phyloP scores from a whole-genome alignment of 257 asterid species.

The Orobanche coerulescens region DNA sequence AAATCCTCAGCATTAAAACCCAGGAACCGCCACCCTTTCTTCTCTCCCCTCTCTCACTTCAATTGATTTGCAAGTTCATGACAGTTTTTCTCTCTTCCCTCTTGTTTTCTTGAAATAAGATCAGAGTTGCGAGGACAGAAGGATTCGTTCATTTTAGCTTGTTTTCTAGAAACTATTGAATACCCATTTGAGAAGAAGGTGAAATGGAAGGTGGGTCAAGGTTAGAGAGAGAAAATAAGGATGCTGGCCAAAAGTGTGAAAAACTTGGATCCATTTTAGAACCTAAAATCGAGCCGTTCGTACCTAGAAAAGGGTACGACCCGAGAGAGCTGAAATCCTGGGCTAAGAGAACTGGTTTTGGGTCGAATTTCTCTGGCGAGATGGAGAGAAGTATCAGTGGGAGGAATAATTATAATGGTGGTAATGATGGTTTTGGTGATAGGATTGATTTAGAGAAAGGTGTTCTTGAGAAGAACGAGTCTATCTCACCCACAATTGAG shows the following conservation, averaged over 20 bases:
- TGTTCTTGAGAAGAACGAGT: slow-evolving; percentile 40
- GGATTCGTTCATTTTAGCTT: slow-evolving; percentile 1
- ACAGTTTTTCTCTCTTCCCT: slow-evolving; percentile 7
- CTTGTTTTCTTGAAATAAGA: slow-evolving; percentile 9
- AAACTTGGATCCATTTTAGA: slow-evolving; percentile 41
- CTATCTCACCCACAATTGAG: slow-evolving; percentile 73
- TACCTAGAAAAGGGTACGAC: slow-evolving; percentile 55
- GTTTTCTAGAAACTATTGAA: slow-evolving; percentile 15
- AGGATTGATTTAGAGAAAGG: slow-evolving; percentile 67
- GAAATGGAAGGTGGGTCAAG: slow-evolving; percentile 78
- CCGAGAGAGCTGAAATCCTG: slow-evolving; percentile 91
- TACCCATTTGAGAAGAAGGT: slow-evolving; percentile 32
- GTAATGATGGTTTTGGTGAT: slow-evolving; percentile 15
- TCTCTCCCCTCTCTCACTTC: slow-evolving; percentile 13
- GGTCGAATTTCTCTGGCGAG: slow-evolving; percentile 73
- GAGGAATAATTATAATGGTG: slow-evolving; percentile 6
- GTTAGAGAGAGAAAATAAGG: slow-evolving; percentile 35
- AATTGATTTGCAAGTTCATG: neutral
- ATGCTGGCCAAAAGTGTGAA: slow-evolving; percentile 38
- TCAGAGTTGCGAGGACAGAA: slow-evolving; percentile 12
- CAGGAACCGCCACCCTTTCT: slow-evolving; percentile 13
- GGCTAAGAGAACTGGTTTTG: slow-evolving; percentile 97
- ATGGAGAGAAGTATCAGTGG: slow-evolving; percentile 46
- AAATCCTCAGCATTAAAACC: neutral
- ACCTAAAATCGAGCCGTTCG: slow-evolving; percentile 72